Base-by-base conservation (phyloP, 2,329 filamentous ascomycete species). In the Epichloe gansuensis region DNA sequence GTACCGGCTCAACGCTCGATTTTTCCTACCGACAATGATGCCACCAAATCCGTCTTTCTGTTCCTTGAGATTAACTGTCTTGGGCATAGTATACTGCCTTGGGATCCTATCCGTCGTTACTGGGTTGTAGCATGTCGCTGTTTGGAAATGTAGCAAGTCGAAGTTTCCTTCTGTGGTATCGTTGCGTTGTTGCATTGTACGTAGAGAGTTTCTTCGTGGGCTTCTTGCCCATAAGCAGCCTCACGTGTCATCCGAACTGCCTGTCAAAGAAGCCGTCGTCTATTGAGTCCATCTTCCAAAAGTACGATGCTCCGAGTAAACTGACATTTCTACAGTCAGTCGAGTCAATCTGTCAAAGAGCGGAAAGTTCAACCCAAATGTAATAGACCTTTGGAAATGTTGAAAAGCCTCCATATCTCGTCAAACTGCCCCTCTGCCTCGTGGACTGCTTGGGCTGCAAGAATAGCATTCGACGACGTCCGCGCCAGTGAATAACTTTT, bases 381-480 rank as follows among this genome's bases (percentile, higher is more conserved):
- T 8, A 40, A n/a, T 8, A 23, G 27, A 13, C 27, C 35, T 1
- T 58, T 50, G 2, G 61, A 56, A 9, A 71, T 63, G 0, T 54
- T 44, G 46, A 71, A 69, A 39, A 67, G 56, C 0, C 56, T 34
- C 52, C 69, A 71, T 0, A 73, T 53, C 51, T 74, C 71, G 15
- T 72, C 65, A 51, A 74, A 73, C 52, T 73, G 72, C 0, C 53
- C 55, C 9, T 71, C 65, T 0, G 63, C 60, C 27, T 71, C 66
- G 0, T 57, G 57, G 0, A 68, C 56, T 0, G 61, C 53, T 69
- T 73, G 0, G 71, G 70, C 38, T 73, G 70, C 68, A 0, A 68
- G 70, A 23, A 73, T 72, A 0, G 70, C 69, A 54, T 74, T 74
- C 2, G 71, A 74, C 45, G 66, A 65, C 65, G 74, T 70, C 53